Evolutionary conservation across 306 rosid genomes (phyloP), one percentile per base, ranked within the genome.

Genomic region (Parietaria judaica): DNA sequence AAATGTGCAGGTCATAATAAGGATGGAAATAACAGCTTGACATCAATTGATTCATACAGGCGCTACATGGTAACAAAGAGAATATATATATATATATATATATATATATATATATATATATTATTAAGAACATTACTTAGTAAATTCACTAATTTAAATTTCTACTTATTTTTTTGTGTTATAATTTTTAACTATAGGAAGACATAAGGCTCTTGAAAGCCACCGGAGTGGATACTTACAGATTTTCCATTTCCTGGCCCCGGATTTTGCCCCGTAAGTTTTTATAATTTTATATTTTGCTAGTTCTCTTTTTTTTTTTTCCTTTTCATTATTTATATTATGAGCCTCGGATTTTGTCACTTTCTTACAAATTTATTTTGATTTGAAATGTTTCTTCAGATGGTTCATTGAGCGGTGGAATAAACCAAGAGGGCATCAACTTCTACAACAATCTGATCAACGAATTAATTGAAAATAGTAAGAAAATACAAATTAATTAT

Each of bases 181-280:
- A 4, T 6, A 11, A 54, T 7, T 6, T 5, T 16, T 9, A 41
- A 11, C 45, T 58, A 13, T 48, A 78, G 79, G 77, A 70, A 34
- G 83, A 78, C 58, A 37, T 67, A 49, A 56, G 45, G 59, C 70
- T 63, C 45, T 3, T 78, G 11, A 78, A 67, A 47, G 17, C 35
- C 7, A 66, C 66, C 23, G 77, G 76, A 38, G 68, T 70, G 3
- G 62, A 69, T 43, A 46, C 58, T 10, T 78, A 78, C 36, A 58
- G 82, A 36, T 73, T 78, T 43, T 73, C 76, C 57, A 70, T 78
- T 48, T 70, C 82, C 13, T 73, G 79, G 82, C 46, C 70, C 11
- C 64, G 79, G 36, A 66, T 78, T 66, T 66, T 78, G 56, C 82
- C 82, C 16, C 14, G 79, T 78, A 65, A 36, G 65, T 48, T 44